Conservation (phyloP, 331 rosid genomes). For the Pyracantha coccinea region DNA sequence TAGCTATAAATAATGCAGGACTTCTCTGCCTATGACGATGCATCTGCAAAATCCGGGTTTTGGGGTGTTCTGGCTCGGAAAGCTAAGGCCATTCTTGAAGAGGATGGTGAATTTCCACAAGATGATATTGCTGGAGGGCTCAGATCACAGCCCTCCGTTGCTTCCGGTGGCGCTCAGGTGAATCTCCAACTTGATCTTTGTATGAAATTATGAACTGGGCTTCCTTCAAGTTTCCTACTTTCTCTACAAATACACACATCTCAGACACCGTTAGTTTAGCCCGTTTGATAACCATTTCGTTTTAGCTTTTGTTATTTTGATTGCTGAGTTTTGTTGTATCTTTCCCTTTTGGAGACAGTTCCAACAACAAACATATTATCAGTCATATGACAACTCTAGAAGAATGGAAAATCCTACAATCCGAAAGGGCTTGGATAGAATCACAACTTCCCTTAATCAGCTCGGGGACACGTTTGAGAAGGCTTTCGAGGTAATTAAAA, state of each 20-base stretch:
- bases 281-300: not conserved
- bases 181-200: conserved; percentile 2
- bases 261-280: not conserved
- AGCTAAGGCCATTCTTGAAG: conserved; percentile 88
- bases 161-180: conserved; percentile 49
- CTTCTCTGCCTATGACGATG: conserved; percentile 40
- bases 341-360: conserved; percentile 14
- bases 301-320: not conserved
- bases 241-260: not conserved
- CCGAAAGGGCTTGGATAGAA: conserved; percentile 70
- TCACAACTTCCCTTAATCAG: conserved; percentile 86
- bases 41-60: conserved; percentile 50
- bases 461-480: conserved; percentile 92
- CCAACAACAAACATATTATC: conserved; percentile 40
- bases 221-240: no score
- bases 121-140: conserved; percentile 16
- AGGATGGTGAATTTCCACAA: conserved; percentile 23
- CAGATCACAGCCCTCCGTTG: conserved; percentile 25
- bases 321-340: not conserved
- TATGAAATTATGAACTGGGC: not conserved
- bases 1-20: conserved; percentile 32
- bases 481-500: conserved; percentile 63
- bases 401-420: conserved; percentile 58
- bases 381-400: conserved; percentile 26
- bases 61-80: conserved; percentile 87